Base-by-base conservation (phyloP, 2,329 filamentous ascomycete species). In the Arthrobotrys entomopaga region DNA sequence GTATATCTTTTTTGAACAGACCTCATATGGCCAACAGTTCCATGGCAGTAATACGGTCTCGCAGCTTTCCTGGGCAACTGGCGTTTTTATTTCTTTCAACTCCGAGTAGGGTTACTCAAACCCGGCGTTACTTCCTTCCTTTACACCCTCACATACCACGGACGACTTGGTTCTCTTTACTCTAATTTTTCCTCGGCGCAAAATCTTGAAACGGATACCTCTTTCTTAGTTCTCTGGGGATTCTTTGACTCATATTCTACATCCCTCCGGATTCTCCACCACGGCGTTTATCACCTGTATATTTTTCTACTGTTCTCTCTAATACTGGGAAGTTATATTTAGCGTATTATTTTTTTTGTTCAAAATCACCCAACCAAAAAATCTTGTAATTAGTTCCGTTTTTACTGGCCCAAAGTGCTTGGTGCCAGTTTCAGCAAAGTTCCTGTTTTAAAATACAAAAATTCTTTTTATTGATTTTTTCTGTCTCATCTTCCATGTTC, bases 331-430 rank as follows among this genome's bases (percentile, higher is more conserved):
- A 67, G 70, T 74, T 74, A 63, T 66, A 74, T 74, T 66, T 74
- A 74, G 70, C 70, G 70, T 15, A 16, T 29, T 29, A 20, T 43
- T 8, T 53, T 34, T 42, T 29, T 34, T 43, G 15, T 53, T n/a
- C 40, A 59, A 64, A 74, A 64, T 48, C 22, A 46, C 67, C 11
- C 60, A 49, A 48, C 11, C 54, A 22, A 40, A 60, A 67, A 59
- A 16, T 74, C 70, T 74, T 74, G 70, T 74, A 74, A 74, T 74
- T 74, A 74, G 63, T 26, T 61, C n/a, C 20, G 54, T 61, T 42
- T 73, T 60, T 2, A 74, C 70, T 74, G 70, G 70, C 38, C 69
- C 70, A 66, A 74, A 74, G 70, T 74, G 70, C 70, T 74, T 74
- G 70, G 70, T 58, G 65, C 52, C 63, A 53, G 63, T 58, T 40